Evolutionary conservation across 345 rosid species (phyloP).

Genomic region (Linum trigynum): DNA sequence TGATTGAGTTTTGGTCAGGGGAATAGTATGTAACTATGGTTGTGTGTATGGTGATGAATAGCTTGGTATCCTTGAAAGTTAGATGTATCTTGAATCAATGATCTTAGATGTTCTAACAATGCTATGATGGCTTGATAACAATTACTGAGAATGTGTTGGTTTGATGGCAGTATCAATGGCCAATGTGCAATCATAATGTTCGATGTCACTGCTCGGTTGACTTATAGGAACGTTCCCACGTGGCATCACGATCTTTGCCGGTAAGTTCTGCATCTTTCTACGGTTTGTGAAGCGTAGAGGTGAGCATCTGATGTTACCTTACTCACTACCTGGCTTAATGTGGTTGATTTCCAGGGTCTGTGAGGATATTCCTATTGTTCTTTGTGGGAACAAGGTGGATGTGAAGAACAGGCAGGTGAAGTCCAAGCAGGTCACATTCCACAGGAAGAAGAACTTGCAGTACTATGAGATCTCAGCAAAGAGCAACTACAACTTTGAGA

Average conservation of each 20-base stretch:
- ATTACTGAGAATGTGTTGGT: background rate
- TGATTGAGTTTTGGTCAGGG: too few species aligned
- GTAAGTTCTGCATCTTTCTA: conserved; percentile 17
- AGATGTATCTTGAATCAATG: too few species aligned
- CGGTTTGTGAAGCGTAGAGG: too few species aligned
- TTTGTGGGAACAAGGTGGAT: conserved; percentile 47
- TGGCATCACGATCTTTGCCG: conserved; percentile 97
- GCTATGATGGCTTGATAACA: background rate
- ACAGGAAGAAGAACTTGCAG: conserved; percentile 44
- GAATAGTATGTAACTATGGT: too few species aligned
- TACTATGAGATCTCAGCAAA: conserved; percentile 46
- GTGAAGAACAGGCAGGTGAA: conserved; percentile 50
- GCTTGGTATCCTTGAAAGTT: too few species aligned
- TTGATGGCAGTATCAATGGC: conserved; percentile 69
- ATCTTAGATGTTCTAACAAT: too few species aligned
- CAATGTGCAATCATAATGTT: conserved; percentile 97
- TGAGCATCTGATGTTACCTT: background rate
- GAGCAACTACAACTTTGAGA: too few species aligned
- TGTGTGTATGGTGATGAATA: too few species aligned
- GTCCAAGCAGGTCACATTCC: conserved; percentile 48
- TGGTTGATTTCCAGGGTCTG: conserved; percentile 27
- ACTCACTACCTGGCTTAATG: background rate
- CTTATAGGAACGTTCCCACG: conserved; percentile 93
- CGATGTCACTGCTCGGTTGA: conserved; percentile 93
- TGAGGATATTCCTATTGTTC: conserved; percentile 15